These are phyloP conservation scores for Haemoproteus tartakovskyi DNA, from an alignment of 169 alveolate genomes.

Conservation along the genomic window DNA sequence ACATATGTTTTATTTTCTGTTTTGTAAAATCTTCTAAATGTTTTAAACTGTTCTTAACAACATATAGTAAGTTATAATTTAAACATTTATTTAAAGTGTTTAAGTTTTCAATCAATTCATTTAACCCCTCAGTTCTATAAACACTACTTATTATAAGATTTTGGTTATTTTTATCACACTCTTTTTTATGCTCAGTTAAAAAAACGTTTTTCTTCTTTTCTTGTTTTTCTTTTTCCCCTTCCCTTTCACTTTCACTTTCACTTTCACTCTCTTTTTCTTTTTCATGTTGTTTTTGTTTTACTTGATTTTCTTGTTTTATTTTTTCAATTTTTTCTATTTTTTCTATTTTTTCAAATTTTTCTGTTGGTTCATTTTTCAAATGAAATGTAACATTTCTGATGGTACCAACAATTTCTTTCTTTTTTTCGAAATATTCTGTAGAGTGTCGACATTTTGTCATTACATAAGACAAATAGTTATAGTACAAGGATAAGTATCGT, in stretches of 20 bases:
- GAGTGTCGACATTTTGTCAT: slow-evolving; percentile 6
- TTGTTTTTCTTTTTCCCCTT: neutral
- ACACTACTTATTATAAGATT: no score
- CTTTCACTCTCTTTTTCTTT: neutral
- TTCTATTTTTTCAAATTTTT: neutral
- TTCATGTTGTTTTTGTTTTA: no score
- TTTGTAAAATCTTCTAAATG: slow-evolving; percentile 35
- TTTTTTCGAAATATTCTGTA: slow-evolving; percentile 5
- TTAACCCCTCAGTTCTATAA: slow-evolving; percentile 6
- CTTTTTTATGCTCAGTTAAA: neutral
- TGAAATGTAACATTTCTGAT: slow-evolving; percentile 5
- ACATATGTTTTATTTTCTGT: slow-evolving; percentile 35
- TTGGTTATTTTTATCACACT: no score
- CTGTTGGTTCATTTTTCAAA: slow-evolving; percentile 1
- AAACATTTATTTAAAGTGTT: slow-evolving; percentile 8
- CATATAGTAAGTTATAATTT: slow-evolving; percentile 32
- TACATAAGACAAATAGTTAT: slow-evolving; percentile 58
- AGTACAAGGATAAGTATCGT: slow-evolving; percentile 17
- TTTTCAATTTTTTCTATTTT: neutral
- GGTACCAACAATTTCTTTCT: slow-evolving; percentile 11
- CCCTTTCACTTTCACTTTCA: neutral
- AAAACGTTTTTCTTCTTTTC: neutral
- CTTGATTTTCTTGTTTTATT: neutral
- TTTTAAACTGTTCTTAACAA: slow-evolving; percentile 20
- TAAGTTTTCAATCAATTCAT: slow-evolving; percentile 25